A percentile compares a stretch with the other conserved stretches of the same genome.
Evolutionary conservation across 305 asterid genomes (phyloP).

Genomic region (Rubia occidens): DNA sequence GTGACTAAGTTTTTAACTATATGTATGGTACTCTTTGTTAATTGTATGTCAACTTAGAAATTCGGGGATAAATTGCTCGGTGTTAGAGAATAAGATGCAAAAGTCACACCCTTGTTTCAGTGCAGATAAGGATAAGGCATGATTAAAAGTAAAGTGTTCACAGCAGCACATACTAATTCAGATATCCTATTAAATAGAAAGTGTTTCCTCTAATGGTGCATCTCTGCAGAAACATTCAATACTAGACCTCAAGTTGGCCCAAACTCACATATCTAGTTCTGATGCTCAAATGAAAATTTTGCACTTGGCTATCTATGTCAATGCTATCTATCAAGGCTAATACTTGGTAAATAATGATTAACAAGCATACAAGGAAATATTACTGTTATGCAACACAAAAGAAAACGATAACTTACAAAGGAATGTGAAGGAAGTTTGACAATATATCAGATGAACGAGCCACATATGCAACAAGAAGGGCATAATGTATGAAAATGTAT

Average conservation of each 20-base stretch:
- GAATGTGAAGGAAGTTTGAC: conserved; percentile 70
- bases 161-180: not conserved
- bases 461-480: conserved; percentile 89
- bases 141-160: not conserved
- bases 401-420: conserved; percentile 39
- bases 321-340: too few relatives aligned
- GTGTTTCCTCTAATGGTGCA: not conserved
- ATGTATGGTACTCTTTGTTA: not conserved
- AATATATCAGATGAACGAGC: conserved; percentile 90
- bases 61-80: not conserved
- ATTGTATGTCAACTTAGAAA: not conserved
- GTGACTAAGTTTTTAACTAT: not conserved
- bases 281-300: too few relatives aligned
- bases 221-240: not conserved
- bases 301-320: too few relatives aligned
- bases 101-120: not conserved
- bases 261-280: not conserved
- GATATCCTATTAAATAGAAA: not conserved
- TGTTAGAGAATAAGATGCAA: not conserved
- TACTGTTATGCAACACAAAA: conserved; percentile 11
- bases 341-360: not conserved
- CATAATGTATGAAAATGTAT: conserved; percentile 82
- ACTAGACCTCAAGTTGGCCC: not conserved
- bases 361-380: conserved; percentile 13
- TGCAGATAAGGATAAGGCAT: not conserved